A percentile compares a stretch with the other conserved stretches of the same genome.
These are phyloP conservation scores for Melaleuca quinquenervia DNA, from an alignment of 345 rosid genomes.

Conservation along the genomic window DNA sequence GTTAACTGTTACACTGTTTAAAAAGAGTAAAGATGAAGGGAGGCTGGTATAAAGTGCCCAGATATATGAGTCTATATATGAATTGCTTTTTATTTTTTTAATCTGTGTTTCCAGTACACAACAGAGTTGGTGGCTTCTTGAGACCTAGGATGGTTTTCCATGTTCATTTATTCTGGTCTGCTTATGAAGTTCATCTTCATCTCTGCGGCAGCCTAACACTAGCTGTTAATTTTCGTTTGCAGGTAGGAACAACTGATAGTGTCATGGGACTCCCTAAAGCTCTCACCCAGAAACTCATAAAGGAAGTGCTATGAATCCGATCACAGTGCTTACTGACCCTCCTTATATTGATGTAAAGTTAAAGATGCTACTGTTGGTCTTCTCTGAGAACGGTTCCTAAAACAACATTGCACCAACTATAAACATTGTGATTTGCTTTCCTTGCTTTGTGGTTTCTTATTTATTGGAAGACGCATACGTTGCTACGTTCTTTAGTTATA, in stretches of 20 bases:
- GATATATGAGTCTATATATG: not conserved
- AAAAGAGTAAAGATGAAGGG: not conserved
- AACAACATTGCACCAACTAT: not conserved
- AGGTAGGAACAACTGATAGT: conserved; percentile 86
- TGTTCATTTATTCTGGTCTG: not conserved
- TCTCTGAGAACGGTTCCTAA: not conserved
- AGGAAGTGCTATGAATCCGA: conserved; percentile 32
- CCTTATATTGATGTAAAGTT: not conserved
- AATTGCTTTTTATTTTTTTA: not conserved
- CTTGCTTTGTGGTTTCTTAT: not conserved
- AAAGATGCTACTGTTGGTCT: not conserved
- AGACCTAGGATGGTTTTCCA: not conserved
- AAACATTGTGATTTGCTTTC: not conserved
- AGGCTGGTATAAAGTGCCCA: not conserved
- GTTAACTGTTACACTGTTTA: not conserved
- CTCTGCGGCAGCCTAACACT: not conserved
- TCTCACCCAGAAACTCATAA: conserved; percentile 49
- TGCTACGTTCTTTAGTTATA: not conserved
- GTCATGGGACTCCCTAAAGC: conserved; percentile 91
- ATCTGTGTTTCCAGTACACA: not conserved
- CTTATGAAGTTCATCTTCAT: not conserved
- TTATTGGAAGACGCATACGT: not conserved
- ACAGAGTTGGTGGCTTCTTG: not conserved
- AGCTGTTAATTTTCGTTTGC: conserved; percentile 4
- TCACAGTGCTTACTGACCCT: not conserved